phyloP scores from a whole-genome alignment of 1,139 yeast species.

The Magnusiomyces tetraspermus region DNA sequence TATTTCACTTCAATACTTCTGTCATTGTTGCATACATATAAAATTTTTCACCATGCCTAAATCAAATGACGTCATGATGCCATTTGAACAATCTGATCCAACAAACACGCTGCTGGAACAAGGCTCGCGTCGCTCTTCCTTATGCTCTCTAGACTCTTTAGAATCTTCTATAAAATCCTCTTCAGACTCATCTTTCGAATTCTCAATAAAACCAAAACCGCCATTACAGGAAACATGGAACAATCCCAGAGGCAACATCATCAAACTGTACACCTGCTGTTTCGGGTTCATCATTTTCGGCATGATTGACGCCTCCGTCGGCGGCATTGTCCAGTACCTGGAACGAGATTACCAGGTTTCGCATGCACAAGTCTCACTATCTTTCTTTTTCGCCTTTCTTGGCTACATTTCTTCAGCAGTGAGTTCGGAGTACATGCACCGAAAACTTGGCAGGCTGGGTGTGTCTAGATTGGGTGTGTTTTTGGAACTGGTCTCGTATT shows the following conservation, averaged over 20 bases:
- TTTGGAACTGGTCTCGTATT: constrained; percentile 34
- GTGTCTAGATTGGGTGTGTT: constrained; percentile 35
- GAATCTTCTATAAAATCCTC: no score
- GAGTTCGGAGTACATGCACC: constrained; percentile 31
- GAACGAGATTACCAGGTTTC: constrained; percentile 23
- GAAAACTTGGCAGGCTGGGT: constrained; percentile 37
- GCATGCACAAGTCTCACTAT: constrained; percentile 24
- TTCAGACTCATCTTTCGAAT: no score
- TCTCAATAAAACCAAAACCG: no score
- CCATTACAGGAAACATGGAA: constrained; percentile 1
- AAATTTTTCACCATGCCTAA: no score
- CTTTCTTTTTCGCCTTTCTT: constrained; percentile 26
- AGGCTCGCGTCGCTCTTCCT: no score
- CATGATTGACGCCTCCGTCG: constrained; percentile 26
- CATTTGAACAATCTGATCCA: no score
- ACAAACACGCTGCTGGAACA: no score
- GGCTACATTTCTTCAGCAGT: constrained; percentile 35
- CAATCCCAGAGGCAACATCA: constrained; percentile 6
- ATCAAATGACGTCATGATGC: no score
- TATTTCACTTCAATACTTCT: no score
- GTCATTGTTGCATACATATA: no score
- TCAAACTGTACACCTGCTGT: constrained; percentile 19
- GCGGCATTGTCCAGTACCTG: constrained; percentile 24
- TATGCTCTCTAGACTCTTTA: no score
- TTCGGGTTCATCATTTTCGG: constrained; percentile 26